Percentiles rank a stretch among this genome's conserved stretches.
phyloP scores from a whole-genome alignment of 371 early-diverging fungal species.

The Parasitella parasitica region DNA sequence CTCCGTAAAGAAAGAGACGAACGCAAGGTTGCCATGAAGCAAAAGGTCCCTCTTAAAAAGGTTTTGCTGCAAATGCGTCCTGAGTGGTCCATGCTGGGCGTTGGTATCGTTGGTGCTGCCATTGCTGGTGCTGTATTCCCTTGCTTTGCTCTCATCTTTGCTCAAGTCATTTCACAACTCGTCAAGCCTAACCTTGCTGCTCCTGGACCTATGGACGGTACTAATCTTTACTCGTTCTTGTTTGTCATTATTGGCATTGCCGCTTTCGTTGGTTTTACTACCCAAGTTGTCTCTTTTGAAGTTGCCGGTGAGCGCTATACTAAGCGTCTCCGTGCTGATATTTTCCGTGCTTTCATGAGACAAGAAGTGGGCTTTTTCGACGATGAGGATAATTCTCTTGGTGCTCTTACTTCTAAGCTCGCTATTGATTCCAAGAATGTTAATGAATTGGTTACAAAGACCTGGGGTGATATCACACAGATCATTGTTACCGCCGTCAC shows the following conservation, averaged over 20 bases:
- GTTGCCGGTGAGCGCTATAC: constrained; percentile 61
- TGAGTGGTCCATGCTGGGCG: constrained; percentile 38
- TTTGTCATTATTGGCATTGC: constrained; percentile 67
- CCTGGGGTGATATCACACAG: constrained; percentile 63
- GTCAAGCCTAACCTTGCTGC: constrained; percentile 18
- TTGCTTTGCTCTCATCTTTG: constrained; percentile 47
- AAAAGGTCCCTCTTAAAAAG: constrained; percentile 47
- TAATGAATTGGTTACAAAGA: constrained; percentile 66
- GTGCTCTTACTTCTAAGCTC: constrained; percentile 81
- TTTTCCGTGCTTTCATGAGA: constrained; percentile 62
- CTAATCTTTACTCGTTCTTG: constrained; percentile 76
- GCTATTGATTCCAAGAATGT: constrained; percentile 80
- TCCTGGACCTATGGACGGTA: constrained; percentile 46
- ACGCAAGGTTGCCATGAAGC: constrained; percentile 40
- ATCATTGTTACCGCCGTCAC: constrained; percentile 48
- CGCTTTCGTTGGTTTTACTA: constrained; percentile 47
- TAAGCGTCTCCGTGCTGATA: constrained; percentile 53
- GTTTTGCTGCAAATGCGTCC: constrained; percentile 39
- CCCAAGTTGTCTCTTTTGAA: constrained; percentile 45
- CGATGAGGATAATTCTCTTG: constrained; percentile 76
- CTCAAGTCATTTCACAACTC: constrained; percentile 34
- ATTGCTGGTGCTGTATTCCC: constrained; percentile 64
- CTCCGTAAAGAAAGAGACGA: constrained; percentile 44
- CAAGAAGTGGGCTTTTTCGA: constrained; percentile 93
- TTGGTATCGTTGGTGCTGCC: constrained; percentile 49